Evolutionary conservation across 345 rosid genomes (phyloP).

Genomic region (Iberis pinnata): DNA sequence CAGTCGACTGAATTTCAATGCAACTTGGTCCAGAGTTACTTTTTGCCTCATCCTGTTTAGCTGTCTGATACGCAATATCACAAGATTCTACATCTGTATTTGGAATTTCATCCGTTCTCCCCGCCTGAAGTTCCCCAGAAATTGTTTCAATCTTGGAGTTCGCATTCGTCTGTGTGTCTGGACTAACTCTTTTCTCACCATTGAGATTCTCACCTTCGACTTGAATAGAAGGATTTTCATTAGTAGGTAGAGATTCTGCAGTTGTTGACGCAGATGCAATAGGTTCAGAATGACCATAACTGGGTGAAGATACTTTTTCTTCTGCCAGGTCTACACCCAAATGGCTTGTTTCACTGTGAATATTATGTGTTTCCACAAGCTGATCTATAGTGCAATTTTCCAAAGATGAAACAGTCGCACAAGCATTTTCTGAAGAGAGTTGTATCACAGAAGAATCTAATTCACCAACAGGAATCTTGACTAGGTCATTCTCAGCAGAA

Average conservation of each 20-base stretch:
- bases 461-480: background rate
- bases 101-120: constrained; percentile 7
- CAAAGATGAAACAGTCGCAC: constrained; percentile 6
- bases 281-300: constrained; percentile 14
- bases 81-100: constrained; percentile 9
- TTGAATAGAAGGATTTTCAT: constrained; percentile 9
- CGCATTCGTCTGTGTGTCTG: constrained; percentile 16
- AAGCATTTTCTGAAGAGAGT: constrained; percentile 1
- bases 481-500: too few relatives aligned
- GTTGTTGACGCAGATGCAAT: constrained; percentile 12
- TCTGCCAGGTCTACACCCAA: constrained; percentile 4
- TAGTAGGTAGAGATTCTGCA: constrained; percentile 17
- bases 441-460: constrained; percentile 9
- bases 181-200: constrained; percentile 14
- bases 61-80: constrained; percentile 17
- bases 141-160: background rate
- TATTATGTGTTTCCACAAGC: constrained; percentile 16
- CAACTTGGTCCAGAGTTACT: constrained; percentile 5
- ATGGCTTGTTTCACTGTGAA: constrained; percentile 4
- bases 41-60: constrained; percentile 10
- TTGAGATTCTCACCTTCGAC: background rate
- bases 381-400: constrained; percentile 10
- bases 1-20: constrained; percentile 13
- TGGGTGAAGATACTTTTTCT: constrained; percentile 1
- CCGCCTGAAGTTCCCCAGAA: constrained; percentile 20